Evolutionary conservation across 2,329 filamentous ascomycete genomes (phyloP).

Genomic region (Canariomyces notabilis): DNA sequence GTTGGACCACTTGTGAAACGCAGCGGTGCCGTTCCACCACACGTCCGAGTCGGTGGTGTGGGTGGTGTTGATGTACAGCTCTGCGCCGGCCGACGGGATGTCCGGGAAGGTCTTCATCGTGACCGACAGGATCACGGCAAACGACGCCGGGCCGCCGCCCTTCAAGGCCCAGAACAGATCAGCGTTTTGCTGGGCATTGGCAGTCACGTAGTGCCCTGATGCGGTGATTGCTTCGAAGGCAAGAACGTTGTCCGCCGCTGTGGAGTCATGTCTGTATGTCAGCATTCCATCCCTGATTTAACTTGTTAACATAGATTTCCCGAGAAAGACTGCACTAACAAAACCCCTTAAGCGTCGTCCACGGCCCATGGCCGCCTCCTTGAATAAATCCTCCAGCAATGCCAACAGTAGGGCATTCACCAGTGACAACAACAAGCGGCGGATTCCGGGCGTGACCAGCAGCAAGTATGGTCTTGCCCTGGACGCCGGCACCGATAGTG

Average conservation of each 20-base stretch:
- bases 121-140: slow-evolving; percentile 44
- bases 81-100: slow-evolving; percentile 37
- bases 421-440: slow-evolving; percentile 42
- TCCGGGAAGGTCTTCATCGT: slow-evolving; percentile 49
- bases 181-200: slow-evolving; percentile 37
- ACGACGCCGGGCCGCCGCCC: slow-evolving; percentile 49
- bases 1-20: slow-evolving; percentile 42
- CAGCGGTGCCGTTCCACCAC: slow-evolving; percentile 42
- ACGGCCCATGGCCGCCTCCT: slow-evolving; percentile 51
- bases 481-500: slow-evolving; percentile 49
- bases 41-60: slow-evolving; percentile 33
- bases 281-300: background rate
- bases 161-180: slow-evolving; percentile 54
- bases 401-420: slow-evolving; percentile 54
- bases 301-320: too few relatives aligned
- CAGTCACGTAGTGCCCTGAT: slow-evolving; percentile 38
- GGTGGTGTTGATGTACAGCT: slow-evolving; percentile 36
- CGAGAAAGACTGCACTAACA: slow-evolving; percentile 3
- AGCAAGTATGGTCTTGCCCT: slow-evolving; percentile 40
- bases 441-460: slow-evolving; percentile 36
- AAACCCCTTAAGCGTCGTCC: slow-evolving; percentile 40
- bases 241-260: slow-evolving; percentile 45
- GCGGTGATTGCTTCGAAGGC: slow-evolving; percentile 44
- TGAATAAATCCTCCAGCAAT: slow-evolving; percentile 56
- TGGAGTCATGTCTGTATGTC: background rate